Base-by-base conservation (phyloP, 257 asterid genomes). In the Pogostemon cablin region DNA sequence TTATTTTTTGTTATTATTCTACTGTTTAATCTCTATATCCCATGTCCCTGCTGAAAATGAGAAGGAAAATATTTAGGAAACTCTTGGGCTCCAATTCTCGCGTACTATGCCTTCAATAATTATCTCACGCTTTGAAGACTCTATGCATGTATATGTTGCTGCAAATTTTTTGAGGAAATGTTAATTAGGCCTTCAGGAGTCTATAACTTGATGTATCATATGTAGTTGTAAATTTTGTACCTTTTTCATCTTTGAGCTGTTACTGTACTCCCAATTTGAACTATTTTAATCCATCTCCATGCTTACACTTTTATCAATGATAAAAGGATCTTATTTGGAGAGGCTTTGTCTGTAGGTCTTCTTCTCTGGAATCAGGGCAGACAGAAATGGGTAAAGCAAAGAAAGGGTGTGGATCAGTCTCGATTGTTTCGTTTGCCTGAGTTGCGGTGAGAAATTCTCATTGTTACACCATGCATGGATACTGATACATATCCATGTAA, bases 301-400 rank as follows among this genome's bases (percentile, higher is more conserved):
- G 50, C 42, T 25, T 56, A 38, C 39, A 48, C 49, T 52, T 40
- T 59, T 52, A 34, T 9, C 15, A 20, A 48, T 50, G 57, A 62
- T 62, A 38, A 52, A n/a, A 59, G 48, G 20, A 62, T 61, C 76
- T 73, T 58, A 80, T 63, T 63, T 65, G 37, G 52, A 52, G 67
- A 35, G 72, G 62, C 66, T 67, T 43, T 76, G 62, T 65, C 20
- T 76, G 66, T 69, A 92, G 98, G 96, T 72, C 84, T 86, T 66
- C 78, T 81, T 74, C 84, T 67, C 69, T 92, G 98, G 98, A 86
- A 77, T 73, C 87, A 87, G 74, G 80, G 42, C 67, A 84, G 98
- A 73, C 88, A 77, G 77, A 85, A 86, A 70, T 92, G 96, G 98
- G 59, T 74, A 59, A 86, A 86, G 73, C 73, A 34, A 72, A 84